phyloP scores from a whole-genome alignment of 164 flowering plant species.

The Akebia trifoliata region DNA sequence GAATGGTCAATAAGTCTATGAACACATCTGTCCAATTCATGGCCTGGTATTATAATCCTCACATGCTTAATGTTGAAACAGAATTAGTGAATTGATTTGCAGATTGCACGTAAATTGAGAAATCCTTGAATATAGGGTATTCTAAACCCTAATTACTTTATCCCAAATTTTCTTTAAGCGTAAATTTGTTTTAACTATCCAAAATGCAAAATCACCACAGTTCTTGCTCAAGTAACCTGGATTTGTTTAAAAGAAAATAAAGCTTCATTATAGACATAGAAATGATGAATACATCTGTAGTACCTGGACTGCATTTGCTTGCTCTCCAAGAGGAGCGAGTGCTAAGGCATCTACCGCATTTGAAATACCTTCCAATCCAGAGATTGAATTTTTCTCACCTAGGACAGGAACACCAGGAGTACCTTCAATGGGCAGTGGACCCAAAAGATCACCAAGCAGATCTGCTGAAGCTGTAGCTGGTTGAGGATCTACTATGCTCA shows the following conservation, averaged over 20 bases:
- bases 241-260: no score
- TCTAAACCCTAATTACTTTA: no score
- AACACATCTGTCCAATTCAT: not conserved
- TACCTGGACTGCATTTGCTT: conserved; percentile 77
- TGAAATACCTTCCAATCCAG: conserved; percentile 43
- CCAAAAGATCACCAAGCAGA: conserved; percentile 89
- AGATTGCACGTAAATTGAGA: not conserved
- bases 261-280: no score
- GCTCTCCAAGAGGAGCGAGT: conserved; percentile 70
- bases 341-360: conserved; percentile 65
- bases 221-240: no score
- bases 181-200: no score
- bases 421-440: conserved; percentile 90
- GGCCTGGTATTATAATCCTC: not conserved
- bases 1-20: not conserved
- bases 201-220: no score
- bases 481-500: conserved; percentile 56
- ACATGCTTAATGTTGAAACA: not conserved
- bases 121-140: no score
- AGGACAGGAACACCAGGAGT: conserved; percentile 48
- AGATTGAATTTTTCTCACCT: conserved; percentile 33
- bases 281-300: no score
- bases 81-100: not conserved
- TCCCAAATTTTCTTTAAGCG: no score
- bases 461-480: conserved; percentile 59